Evolutionary conservation across 2,329 filamentous ascomycete genomes (phyloP).

Genomic region (Claviceps arundinis): DNA sequence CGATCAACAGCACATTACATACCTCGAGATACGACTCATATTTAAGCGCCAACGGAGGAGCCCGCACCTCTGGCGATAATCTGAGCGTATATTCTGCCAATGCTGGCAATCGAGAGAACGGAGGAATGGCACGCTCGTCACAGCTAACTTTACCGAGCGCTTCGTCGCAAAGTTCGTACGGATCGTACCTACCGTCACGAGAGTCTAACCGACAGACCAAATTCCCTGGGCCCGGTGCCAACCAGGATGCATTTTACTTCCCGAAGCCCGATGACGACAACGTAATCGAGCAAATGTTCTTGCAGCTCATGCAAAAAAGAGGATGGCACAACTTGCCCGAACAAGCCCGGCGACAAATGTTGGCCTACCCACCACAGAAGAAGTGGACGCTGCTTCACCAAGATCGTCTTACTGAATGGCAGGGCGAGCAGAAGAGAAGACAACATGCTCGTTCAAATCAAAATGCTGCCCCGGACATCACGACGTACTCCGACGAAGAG

Average conservation of each 20-base stretch:
- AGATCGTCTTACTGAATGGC: constrained; percentile 83
- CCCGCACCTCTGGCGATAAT: constrained; percentile 41
- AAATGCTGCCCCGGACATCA: constrained; percentile 54
- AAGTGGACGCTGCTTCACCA: constrained; percentile 98
- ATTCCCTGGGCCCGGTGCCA: constrained; percentile 24
- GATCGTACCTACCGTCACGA: constrained; percentile 33
- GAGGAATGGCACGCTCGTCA: constrained; percentile 16
- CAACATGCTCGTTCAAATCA: constrained; percentile 60
- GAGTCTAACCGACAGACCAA: constrained; percentile 46
- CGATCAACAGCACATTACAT: constrained; percentile 35
- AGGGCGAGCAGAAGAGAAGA: constrained; percentile 83
- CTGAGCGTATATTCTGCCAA: constrained; percentile 45
- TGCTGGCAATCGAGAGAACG: constrained; percentile 27
- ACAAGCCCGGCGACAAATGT: constrained; percentile 88
- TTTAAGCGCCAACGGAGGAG: constrained; percentile 43
- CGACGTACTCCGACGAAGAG: constrained; percentile 78
- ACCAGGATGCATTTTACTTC: constrained; percentile 44
- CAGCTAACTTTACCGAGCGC: constrained; percentile 38
- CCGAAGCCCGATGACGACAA: constrained; percentile 67
- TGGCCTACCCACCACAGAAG: constrained; percentile 84
- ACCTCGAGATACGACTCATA: constrained; percentile 53
- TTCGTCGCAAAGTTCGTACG: constrained; percentile 42
- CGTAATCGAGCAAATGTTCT: constrained; percentile 80
- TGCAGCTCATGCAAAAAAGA: constrained; percentile 90
- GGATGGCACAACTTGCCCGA: constrained; percentile 96